A percentile compares a stretch with the other conserved stretches of the same genome.
Evolutionary conservation across 331 rosid species (phyloP).

Genomic region (Telfairia occidentalis): DNA sequence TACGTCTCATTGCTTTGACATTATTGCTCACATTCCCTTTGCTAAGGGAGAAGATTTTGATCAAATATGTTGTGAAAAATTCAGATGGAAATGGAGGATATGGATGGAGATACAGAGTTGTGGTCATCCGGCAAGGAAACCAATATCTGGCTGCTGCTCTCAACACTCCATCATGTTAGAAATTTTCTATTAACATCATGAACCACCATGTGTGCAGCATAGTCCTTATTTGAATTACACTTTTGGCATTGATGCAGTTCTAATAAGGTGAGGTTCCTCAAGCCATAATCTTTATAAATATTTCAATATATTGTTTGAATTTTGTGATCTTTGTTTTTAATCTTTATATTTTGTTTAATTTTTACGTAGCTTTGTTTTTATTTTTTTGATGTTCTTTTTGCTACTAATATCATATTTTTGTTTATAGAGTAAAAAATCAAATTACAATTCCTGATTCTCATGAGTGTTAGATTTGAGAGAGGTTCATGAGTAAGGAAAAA

Average conservation of each 20-base stretch:
- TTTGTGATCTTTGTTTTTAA: too few species aligned
- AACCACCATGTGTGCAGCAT: not conserved
- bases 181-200: not conserved
- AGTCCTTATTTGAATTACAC: not conserved
- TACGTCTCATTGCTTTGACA: not conserved
- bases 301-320: too few species aligned
- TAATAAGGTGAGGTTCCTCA: not conserved
- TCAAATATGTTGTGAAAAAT: slow-evolving; percentile 7
- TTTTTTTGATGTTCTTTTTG: not conserved
- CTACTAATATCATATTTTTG: not conserved
- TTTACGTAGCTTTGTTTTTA: not conserved
- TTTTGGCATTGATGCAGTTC: not conserved
- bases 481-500: not conserved
- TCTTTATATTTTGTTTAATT: not conserved
- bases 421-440: not conserved
- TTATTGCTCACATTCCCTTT: not conserved
- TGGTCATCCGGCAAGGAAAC: slow-evolving; percentile 76
- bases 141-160: slow-evolving; percentile 57
- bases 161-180: slow-evolving; percentile 59
- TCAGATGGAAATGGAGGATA: slow-evolving; percentile 37
- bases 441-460: not conserved
- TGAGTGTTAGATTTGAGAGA: not conserved
- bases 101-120: slow-evolving; percentile 52
- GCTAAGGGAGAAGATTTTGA: slow-evolving; percentile 1
- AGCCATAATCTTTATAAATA: too few species aligned